Conservation (phyloP, 257 asterid genomes). For the Vinca minor region DNA sequence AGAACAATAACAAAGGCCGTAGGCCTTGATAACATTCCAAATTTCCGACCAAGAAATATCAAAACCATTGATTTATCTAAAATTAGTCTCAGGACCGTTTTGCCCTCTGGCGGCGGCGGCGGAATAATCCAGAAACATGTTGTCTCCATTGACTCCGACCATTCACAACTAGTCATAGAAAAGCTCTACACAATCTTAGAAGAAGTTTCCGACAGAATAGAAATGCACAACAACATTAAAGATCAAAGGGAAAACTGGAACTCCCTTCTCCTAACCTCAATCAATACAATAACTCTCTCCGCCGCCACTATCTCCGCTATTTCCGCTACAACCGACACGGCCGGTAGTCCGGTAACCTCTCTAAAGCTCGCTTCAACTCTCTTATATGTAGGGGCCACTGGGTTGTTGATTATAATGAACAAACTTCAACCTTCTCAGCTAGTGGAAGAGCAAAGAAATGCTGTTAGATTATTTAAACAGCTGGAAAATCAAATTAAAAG, state of each 20-base stretch:
- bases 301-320: conserved; percentile 26
- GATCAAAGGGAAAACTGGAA: conserved; percentile 57
- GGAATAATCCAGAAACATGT: too few relatives aligned
- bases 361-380: conserved; percentile 34
- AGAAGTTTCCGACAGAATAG: conserved; percentile 50
- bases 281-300: conserved; percentile 42
- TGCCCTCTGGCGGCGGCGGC: too few relatives aligned
- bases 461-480: conserved; percentile 50
- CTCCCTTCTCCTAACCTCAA: conserved; percentile 32
- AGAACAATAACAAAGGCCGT: too few relatives aligned
- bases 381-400: conserved; percentile 46
- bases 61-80: too few relatives aligned
- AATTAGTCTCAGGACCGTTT: too few relatives aligned
- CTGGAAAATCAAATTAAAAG: conserved; percentile 39
- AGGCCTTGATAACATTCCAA: too few relatives aligned
- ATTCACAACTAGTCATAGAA: not conserved
- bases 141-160: too few relatives aligned
- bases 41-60: too few relatives aligned
- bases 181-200: conserved; percentile 50
- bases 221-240: conserved; percentile 50
- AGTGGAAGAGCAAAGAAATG: conserved; percentile 70
- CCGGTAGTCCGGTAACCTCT: conserved; percentile 22
- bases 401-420: conserved; percentile 35
- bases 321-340: conserved; percentile 12
- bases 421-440: conserved; percentile 71